These are phyloP conservation scores for Psilocybe azurescens DNA, from an alignment of 768 basidiomycete genomes.

Conservation along the genomic window DNA sequence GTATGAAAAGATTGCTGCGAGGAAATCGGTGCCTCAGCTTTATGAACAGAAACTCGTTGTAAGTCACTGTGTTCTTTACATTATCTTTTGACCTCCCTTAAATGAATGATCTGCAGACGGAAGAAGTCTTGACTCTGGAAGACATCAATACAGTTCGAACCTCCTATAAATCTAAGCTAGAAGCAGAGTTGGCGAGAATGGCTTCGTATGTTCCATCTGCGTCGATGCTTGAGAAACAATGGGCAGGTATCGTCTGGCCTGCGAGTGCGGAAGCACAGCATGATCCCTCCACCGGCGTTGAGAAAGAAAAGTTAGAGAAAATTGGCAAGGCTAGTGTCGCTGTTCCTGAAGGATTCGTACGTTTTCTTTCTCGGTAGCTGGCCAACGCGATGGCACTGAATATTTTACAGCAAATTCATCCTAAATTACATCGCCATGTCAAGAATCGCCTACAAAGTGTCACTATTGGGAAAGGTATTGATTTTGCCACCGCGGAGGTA, in stretches of 20 bases:
- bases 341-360: constrained; percentile 65
- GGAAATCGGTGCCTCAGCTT: constrained; percentile 78
- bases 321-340: constrained; percentile 75
- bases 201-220: constrained; percentile 52
- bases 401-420: constrained; percentile 69
- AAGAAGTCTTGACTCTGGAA: constrained; percentile 56
- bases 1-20: constrained; percentile 85
- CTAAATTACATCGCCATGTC: constrained; percentile 79
- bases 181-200: constrained; percentile 58
- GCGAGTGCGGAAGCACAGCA: constrained; percentile 53
- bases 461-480: constrained; percentile 72
- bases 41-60: constrained; percentile 85
- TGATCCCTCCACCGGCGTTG: constrained; percentile 73
- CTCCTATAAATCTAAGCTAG: constrained; percentile 66
- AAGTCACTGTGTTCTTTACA: constrained; percentile 27
- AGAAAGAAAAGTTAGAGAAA: constrained; percentile 49
- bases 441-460: constrained; percentile 76
- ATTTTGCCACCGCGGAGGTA: constrained; percentile 93
- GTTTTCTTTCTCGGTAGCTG: constrained; percentile 34
- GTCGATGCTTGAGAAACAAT: constrained; percentile 69
- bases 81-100: background rate
- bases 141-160: constrained; percentile 56
- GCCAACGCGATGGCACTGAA: constrained; percentile 41
- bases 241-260: constrained; percentile 73
- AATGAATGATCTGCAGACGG: constrained; percentile 37